Evolutionary conservation across 345 rosid species (phyloP).

Genomic region (Eucalyptus regnans): DNA sequence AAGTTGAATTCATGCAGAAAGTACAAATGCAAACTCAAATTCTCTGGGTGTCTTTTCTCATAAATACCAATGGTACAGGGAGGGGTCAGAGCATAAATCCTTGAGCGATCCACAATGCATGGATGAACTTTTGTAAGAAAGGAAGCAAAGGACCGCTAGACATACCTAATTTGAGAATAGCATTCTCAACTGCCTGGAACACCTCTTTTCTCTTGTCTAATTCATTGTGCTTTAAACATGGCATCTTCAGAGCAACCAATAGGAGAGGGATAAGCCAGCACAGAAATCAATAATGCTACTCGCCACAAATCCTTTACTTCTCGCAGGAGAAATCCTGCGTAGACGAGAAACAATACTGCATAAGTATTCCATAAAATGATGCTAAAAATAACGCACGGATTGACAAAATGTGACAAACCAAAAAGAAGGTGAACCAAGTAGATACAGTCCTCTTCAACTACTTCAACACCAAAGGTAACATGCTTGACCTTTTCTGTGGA

Average conservation of each 20-base stretch:
- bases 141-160: not conserved
- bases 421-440: not conserved
- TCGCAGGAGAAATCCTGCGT: slow-evolving; percentile 59
- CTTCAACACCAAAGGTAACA: not conserved
- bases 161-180: slow-evolving; percentile 49
- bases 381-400: not conserved
- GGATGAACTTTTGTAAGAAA: not conserved
- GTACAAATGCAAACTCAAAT: not conserved
- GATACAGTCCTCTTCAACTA: not conserved
- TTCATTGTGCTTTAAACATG: slow-evolving; percentile 13
- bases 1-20: not conserved
- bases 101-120: not conserved
- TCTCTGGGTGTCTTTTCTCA: not conserved
- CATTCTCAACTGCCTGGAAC: slow-evolving; percentile 37
- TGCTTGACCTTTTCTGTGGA: not conserved
- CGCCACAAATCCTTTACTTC: slow-evolving; percentile 86
- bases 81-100: not conserved
- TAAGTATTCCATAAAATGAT: not conserved
- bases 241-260: slow-evolving; percentile 16
- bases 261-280: slow-evolving; percentile 33
- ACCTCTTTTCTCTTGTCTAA: slow-evolving; percentile 38
- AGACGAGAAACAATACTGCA: not conserved
- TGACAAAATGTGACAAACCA: not conserved
- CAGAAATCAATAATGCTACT: slow-evolving; percentile 54
- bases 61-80: not conserved